phyloP scores from a whole-genome alignment of 148 eudicot genomes.

The Rhododendron williamsianum region DNA sequence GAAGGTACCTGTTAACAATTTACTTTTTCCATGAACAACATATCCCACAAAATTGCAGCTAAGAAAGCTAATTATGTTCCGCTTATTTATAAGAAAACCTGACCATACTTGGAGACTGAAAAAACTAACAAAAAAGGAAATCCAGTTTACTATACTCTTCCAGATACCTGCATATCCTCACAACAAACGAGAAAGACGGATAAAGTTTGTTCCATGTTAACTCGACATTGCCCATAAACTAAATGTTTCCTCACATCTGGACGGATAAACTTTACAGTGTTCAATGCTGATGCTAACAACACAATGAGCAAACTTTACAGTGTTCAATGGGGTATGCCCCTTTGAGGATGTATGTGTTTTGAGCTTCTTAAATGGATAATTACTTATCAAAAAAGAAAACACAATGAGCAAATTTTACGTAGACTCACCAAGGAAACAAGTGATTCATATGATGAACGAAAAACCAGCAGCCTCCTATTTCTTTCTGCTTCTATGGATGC shows the following conservation, averaged over 20 bases:
- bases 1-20: background rate
- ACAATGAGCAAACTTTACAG: background rate
- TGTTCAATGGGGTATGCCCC: background rate
- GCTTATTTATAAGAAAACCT: background rate
- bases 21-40: background rate
- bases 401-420: background rate
- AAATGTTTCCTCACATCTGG: background rate
- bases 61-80: background rate
- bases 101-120: background rate
- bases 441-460: slow-evolving; percentile 83
- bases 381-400: too few species aligned
- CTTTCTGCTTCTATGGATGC: slow-evolving; percentile 76
- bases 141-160: background rate
- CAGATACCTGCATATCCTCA: background rate
- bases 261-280: background rate
- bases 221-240: background rate
- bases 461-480: slow-evolving; percentile 61
- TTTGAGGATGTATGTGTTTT: background rate
- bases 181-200: background rate
- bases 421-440: slow-evolving; percentile 89
- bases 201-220: background rate
- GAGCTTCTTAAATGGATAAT: background rate
- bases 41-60: background rate
- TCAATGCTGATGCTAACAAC: background rate
- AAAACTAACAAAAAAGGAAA: background rate